Evolutionary conservation across 495 filamentous ascomycete species (phyloP), one percentile per base, ranked within the genome.

Genomic region (Penicillium daleae): DNA sequence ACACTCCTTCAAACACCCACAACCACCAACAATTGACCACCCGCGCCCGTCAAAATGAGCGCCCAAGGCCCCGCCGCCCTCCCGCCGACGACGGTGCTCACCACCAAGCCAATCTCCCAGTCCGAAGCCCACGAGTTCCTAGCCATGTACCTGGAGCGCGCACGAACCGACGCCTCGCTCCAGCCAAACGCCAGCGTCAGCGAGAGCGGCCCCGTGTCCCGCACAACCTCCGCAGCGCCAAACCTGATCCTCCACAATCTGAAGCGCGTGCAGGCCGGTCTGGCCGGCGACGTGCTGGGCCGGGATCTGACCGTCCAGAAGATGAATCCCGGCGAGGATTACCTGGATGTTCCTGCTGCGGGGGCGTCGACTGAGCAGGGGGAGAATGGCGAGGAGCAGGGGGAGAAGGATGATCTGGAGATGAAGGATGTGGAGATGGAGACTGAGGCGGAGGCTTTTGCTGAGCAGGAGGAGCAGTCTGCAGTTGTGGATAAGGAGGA

Each of bases 131-230:
- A 84, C 55, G 76, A 78, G 58, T 81, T 81, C 69, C 80, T 92
- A 12, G 68, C 80, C 29, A 73, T 80, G 60, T 91, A 89, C 79
- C 82, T 92, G 59, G 69, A 76, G 48, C 74, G 78, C 61, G 76
- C 84, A 56, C 72, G 74, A 68, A 82, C 78, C 27, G 78, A 84
- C 63, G 79, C 87, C n/a, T 80, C 87, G 44, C 83, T 89, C 19
- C 87, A 90, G 66, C 89, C 89, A 5, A 89, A 87, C 63, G 84
- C 86, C 46, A 78, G 81, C 58, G 83, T 92, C 68, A 84, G 79
- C 50, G 80, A 87, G 59, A 77, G 81, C 42, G 89, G 88, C 4
- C 85, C 86, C 29, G 74, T 82, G 48, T 79, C 83, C 21, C 76
- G 78, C 54, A 82, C 79, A 27, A 81, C 82, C 12, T 85, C 85